A percentile compares a stretch with the other conserved stretches of the same genome.
These are phyloP conservation scores for Xylaria sp. DNA, from an alignment of 2,329 filamentous ascomycete genomes.

Conservation along the genomic window DNA sequence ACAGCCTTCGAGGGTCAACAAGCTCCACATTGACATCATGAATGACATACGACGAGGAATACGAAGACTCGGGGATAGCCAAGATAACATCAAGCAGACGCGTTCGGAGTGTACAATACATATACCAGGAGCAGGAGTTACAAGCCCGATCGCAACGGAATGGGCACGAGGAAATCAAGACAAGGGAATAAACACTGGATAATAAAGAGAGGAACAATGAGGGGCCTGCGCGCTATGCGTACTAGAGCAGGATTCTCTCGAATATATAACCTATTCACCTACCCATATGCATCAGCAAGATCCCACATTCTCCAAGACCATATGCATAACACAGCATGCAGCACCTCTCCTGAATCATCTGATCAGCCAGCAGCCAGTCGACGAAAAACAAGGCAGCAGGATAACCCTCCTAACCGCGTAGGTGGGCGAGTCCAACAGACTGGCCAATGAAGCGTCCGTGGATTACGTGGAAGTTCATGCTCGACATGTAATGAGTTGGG, in stretches of 20 bases:
- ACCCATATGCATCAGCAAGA: background rate
- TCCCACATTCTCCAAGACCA: background rate
- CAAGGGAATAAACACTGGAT: too few relatives aligned
- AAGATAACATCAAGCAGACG: background rate
- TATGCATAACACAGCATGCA: background rate
- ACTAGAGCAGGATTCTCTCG: background rate
- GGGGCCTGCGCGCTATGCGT: background rate
- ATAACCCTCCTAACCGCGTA: background rate
- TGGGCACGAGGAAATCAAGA: too few relatives aligned
- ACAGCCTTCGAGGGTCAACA: background rate
- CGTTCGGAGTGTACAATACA: background rate
- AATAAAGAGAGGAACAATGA: background rate
- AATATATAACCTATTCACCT: background rate
- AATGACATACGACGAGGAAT: background rate
- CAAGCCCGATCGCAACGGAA: background rate
- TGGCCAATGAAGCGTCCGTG: background rate
- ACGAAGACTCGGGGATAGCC: background rate
- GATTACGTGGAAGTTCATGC: constrained; percentile 13
- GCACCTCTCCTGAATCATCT: background rate
- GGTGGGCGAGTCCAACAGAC: background rate
- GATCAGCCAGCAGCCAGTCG: background rate
- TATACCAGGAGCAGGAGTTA: background rate
- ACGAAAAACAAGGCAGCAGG: background rate
- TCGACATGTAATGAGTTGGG: constrained; percentile 5
- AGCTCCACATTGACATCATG: constrained; percentile 4